phyloP scores from a whole-genome alignment of 2,329 filamentous ascomycete species.

The Hirsutella minnesotensis region DNA sequence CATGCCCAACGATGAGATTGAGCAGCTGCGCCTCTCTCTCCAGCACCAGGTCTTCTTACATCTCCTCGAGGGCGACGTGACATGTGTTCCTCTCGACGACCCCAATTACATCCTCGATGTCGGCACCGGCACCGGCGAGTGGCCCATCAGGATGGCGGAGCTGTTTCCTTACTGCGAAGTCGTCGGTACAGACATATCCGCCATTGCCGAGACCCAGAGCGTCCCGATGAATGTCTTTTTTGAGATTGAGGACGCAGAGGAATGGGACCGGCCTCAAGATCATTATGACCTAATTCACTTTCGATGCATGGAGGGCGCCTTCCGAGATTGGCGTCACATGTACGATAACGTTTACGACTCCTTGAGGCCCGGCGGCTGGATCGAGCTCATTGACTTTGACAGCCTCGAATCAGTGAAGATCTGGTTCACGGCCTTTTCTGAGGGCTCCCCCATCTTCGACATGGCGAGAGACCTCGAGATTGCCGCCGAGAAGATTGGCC shows the following conservation, averaged over 20 bases:
- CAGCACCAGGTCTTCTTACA: constrained; percentile 52
- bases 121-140: constrained; percentile 45
- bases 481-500: constrained; percentile 32
- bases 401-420: constrained; percentile 23
- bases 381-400: constrained; percentile 44
- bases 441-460: constrained; percentile 31
- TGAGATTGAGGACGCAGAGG: constrained; percentile 48
- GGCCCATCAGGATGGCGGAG: constrained; percentile 41
- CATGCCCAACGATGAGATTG: constrained; percentile 55
- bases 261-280: constrained; percentile 42
- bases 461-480: constrained; percentile 28
- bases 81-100: constrained; percentile 27
- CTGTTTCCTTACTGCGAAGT: constrained; percentile 41
- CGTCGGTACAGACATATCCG: constrained; percentile 46
- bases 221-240: constrained; percentile 48
- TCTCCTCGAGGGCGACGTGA: constrained; percentile 32
- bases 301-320: constrained; percentile 42
- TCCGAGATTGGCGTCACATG: constrained; percentile 42
- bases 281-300: constrained; percentile 46
- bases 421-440: constrained; percentile 26
- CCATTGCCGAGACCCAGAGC: constrained; percentile 41
- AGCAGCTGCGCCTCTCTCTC: constrained; percentile 50
- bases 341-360: constrained; percentile 41
- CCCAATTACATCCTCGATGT: constrained; percentile 39
- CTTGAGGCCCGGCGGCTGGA: constrained; percentile 44